Conservation (phyloP, 306 rosid species). For the Comarum palustre region DNA sequence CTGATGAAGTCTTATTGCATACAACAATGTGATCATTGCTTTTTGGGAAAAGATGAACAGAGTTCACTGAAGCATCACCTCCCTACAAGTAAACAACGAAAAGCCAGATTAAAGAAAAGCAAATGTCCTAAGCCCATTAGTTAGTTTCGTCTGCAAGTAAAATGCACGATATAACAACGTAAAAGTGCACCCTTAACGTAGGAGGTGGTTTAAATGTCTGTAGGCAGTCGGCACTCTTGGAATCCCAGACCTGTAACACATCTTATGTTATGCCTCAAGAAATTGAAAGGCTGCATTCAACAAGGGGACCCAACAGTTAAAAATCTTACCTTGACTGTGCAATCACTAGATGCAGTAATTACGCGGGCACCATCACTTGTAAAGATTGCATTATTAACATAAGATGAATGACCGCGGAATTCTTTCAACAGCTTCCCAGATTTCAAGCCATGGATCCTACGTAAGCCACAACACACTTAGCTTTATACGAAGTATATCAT, state of each 20-base stretch:
- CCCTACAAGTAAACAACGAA: constrained; percentile 52
- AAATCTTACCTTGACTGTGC: constrained; percentile 76
- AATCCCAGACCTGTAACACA: constrained; percentile 82
- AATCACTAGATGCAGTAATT: constrained; percentile 94
- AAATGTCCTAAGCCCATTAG: constrained; percentile 1
- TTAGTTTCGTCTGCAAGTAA: constrained; percentile 14
- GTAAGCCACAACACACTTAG: constrained; percentile 15
- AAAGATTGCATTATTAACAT: constrained; percentile 89
- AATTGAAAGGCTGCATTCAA: not conserved
- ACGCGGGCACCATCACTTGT: constrained; percentile 85
- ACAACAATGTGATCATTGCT: constrained; percentile 79
- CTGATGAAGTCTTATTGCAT: constrained; percentile 90
- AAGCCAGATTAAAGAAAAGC: constrained; percentile 26
- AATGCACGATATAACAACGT: not conserved
- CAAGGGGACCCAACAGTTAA: not conserved
- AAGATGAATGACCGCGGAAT: constrained; percentile 92
- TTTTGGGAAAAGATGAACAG: constrained; percentile 91
- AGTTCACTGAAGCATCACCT: constrained; percentile 96
- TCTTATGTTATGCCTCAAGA: constrained; percentile 8
- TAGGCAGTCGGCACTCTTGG: constrained; percentile 79
- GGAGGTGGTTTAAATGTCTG: constrained; percentile 99
- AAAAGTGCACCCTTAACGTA: constrained; percentile 67
- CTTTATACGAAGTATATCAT: constrained; percentile 3
- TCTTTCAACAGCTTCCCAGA: constrained; percentile 95
- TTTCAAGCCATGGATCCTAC: constrained; percentile 88